Conservation (phyloP, 208 protist genomes). For the Angomonas deanei region DNA sequence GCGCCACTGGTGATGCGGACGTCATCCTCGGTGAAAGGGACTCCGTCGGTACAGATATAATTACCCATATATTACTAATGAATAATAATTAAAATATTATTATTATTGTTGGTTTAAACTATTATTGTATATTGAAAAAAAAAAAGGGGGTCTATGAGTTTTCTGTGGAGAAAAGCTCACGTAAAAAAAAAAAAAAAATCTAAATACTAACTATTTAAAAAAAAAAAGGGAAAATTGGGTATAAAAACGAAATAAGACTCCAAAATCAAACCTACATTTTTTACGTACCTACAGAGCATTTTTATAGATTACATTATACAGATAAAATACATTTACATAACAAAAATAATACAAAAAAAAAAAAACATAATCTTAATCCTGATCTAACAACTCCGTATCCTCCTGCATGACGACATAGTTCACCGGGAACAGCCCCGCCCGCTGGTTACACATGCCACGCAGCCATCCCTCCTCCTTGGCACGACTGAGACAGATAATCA, state of each 20-base stretch:
- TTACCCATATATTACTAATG: constrained; percentile 42
- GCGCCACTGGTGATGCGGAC: constrained; percentile 12
- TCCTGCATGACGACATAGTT: constrained; percentile 70
- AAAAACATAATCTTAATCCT: too few relatives aligned
- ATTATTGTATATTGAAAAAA: not conserved
- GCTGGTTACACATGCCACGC: constrained; percentile 83
- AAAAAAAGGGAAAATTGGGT: not conserved
- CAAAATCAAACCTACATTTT: not conserved
- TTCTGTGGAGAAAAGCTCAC: not conserved
- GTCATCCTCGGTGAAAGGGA: constrained; percentile 44
- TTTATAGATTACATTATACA: not conserved
- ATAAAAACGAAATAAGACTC: not conserved
- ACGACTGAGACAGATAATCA: constrained; percentile 72
- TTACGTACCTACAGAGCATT: too few relatives aligned
- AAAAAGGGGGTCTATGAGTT: too few relatives aligned
- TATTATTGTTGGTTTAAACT: not conserved
- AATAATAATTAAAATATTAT: not conserved
- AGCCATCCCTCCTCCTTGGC: constrained; percentile 88
- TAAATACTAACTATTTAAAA: not conserved
- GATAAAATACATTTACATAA: not conserved
- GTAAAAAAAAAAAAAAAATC: not conserved
- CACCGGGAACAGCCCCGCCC: constrained; percentile 82
- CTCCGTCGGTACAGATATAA: constrained; percentile 36
- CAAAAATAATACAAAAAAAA: not conserved
- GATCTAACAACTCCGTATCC: not conserved